Conservation (phyloP, 805 yeast species). For the Nakazawaea anatomiae region DNA sequence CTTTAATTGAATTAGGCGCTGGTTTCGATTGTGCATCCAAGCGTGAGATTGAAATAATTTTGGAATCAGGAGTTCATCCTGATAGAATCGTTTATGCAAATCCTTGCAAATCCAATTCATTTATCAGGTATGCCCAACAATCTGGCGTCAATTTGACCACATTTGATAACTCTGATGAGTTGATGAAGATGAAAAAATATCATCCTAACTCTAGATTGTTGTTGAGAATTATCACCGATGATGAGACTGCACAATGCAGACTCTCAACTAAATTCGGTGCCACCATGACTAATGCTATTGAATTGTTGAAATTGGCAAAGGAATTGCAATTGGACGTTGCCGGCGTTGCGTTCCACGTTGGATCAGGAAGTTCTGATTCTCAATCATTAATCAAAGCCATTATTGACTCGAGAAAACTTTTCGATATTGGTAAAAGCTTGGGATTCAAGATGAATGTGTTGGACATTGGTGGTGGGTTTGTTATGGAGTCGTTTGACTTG, state of each 20-base stretch:
- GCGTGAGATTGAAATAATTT: conserved; percentile 66
- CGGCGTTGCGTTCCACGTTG: conserved; percentile 95
- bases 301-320: conserved; percentile 56
- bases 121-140: conserved; percentile 62
- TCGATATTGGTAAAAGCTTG: conserved; percentile 45
- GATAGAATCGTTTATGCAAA: conserved; percentile 81
- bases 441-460: conserved; percentile 49
- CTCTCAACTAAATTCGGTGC: conserved; percentile 90
- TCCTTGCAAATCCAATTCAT: conserved; percentile 88
- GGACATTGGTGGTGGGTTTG: conserved; percentile 95
- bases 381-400: conserved; percentile 65
- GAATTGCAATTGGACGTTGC: conserved; percentile 55
- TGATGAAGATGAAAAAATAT: conserved; percentile 59
- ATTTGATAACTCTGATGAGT: conserved; percentile 83
- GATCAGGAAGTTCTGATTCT: conserved; percentile 84
- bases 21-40: conserved; percentile 94
- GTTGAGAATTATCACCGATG: conserved; percentile 85
- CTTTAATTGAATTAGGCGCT: conserved; percentile 57
- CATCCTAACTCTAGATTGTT: conserved; percentile 70
- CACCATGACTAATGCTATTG: conserved; percentile 43
- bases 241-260: conserved; percentile 79
- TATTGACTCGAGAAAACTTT: conserved; percentile 60
- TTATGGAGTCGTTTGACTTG: conserved; percentile 48
- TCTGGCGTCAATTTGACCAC: conserved; percentile 66
- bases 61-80: conserved; percentile 58